Base-by-base conservation (phyloP, 352 stramenopile genomes). In the Globisporangium carolinianum region DNA sequence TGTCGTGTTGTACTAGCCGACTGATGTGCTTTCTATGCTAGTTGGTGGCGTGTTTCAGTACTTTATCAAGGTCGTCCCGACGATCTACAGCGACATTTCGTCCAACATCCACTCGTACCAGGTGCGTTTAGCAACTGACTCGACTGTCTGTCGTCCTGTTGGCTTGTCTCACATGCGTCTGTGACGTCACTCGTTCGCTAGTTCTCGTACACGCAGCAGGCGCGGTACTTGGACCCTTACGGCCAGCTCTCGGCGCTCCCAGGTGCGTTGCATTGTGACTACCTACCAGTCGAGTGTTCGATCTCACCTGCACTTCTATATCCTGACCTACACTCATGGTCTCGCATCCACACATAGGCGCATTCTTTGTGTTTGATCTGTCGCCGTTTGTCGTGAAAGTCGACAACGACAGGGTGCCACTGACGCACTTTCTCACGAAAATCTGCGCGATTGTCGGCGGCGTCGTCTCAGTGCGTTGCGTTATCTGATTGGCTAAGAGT, bases 21-120 rank as follows among this genome's bases (percentile, higher is more conserved):
- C 57, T 55, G 10, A 5, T 64, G 37, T 61, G 38, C 47, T 35
- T 54, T 15, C 52, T 45, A 41, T 51, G n/a, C 6, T 52, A 94
- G 83, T 59, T 38, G 83, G 83, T 11, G 83, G 77, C 14, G 79
- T 92, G 56, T 92, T 90, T 62, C 82, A 94, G 71, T 94, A 94
- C 70, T 91, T 89, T 60, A 86, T 94, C 71, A 94, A 94, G 69
- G 83, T 94, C 49, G 83, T 94, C 53, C 84, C 84, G 18, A 94
- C 84, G 32, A 87, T 94, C 60, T 94, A 89, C 71, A 85, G 76
- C 61, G 81, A 91, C 51, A 82, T 85, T 18, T 75, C 80, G 57
- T 71, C 79, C 10, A 66, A 71, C 3, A 78, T 84, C 18, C 65
- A 80, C 52, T 91, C 80, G 62, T 92, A 92, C 62, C 84, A 87